Evolutionary conservation across 768 basidiomycete species (phyloP).

Genomic region (Russula lepida): DNA sequence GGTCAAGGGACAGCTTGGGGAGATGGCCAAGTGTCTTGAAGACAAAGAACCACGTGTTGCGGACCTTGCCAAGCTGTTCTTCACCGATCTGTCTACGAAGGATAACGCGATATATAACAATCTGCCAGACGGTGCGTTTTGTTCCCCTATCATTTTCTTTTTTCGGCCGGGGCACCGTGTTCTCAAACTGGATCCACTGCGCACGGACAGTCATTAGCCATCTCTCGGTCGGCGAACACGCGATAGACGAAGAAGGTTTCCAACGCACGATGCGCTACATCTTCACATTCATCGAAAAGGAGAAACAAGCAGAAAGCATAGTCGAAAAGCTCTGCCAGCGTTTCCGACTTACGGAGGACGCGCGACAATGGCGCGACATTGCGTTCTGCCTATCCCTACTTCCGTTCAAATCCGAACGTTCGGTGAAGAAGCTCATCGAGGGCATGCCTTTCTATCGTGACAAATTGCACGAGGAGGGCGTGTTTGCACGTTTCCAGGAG

Average conservation of each 20-base stretch:
- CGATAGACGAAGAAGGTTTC: slow-evolving; percentile 88
- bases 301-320: slow-evolving; percentile 96
- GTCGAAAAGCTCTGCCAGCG: slow-evolving; percentile 97
- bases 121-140: slow-evolving; percentile 80
- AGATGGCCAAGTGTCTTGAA: slow-evolving; percentile 99
- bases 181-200: too few relatives aligned
- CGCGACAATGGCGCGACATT: slow-evolving; percentile 96
- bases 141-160: background rate
- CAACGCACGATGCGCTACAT: slow-evolving; percentile 91
- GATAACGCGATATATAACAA: slow-evolving; percentile 99
- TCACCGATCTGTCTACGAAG: slow-evolving; percentile 90
- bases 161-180: too few relatives aligned
- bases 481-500: slow-evolving; percentile 77
- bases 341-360: slow-evolving; percentile 80
- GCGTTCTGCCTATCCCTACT: slow-evolving; percentile 90
- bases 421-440: slow-evolving; percentile 93
- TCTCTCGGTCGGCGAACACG: slow-evolving; percentile 80
- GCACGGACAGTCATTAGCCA: slow-evolving; percentile 85
- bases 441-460: slow-evolving; percentile 89
- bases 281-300: slow-evolving; percentile 96
- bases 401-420: slow-evolving; percentile 95
- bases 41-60: slow-evolving; percentile 81
- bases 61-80: slow-evolving; percentile 96
- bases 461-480: slow-evolving; percentile 83
- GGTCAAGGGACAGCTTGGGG: slow-evolving; percentile 96